A percentile compares a stretch with the other conserved stretches of the same genome.
These are phyloP conservation scores for Rhododendron griersonianum DNA, from an alignment of 148 eudicot genomes.

Conservation along the genomic window DNA sequence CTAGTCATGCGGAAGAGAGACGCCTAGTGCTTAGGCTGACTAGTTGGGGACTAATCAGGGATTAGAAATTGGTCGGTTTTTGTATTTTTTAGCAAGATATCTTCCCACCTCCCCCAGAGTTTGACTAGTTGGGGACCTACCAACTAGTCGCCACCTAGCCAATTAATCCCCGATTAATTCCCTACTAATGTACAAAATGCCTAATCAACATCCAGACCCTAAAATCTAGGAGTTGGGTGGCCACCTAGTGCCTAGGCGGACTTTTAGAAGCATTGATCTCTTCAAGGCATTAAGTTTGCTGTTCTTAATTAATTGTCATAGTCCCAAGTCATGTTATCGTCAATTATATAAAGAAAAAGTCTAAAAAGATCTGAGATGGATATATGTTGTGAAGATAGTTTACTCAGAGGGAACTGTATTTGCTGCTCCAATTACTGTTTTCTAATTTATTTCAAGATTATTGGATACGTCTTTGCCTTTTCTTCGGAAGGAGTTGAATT, in stretches of 20 bases:
- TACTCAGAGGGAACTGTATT: not conserved
- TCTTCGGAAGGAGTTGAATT: not conserved
- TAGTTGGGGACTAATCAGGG: not conserved
- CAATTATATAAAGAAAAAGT: not conserved
- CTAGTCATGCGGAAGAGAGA: not conserved
- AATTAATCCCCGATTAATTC: no score
- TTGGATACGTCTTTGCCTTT: not conserved
- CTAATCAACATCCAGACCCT: no score
- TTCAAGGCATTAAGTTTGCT: not conserved
- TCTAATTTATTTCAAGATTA: not conserved
- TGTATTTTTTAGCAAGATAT: not conserved
- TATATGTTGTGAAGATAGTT: not conserved
- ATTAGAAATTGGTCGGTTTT: not conserved
- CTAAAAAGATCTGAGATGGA: not conserved
- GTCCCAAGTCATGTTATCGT: not conserved
- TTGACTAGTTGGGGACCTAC: no score
- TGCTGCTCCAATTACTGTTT: not conserved
- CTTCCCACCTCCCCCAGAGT: not conserved
- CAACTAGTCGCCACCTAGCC: no score
- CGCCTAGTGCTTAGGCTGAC: not conserved
- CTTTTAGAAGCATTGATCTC: not conserved
- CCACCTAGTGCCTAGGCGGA: no score
- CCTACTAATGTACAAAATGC: no score
- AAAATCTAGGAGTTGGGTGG: no score
- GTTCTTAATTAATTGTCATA: not conserved